These are phyloP conservation scores for Alopecurus myosuroides DNA, from an alignment of 176 grass and related monocot genomes.

Conservation along the genomic window DNA sequence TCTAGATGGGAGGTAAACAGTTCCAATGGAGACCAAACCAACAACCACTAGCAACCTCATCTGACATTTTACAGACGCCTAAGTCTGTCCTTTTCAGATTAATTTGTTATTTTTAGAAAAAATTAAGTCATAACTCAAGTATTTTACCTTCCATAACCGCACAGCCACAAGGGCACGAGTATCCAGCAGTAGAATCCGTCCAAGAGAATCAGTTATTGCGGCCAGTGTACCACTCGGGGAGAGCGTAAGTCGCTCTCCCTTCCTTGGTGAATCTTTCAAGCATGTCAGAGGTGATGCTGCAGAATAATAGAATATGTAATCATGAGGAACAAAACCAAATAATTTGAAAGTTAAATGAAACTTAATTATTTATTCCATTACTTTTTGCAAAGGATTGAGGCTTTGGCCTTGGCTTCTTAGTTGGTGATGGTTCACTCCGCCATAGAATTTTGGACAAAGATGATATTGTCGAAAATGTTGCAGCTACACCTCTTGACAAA, in stretches of 20 bases:
- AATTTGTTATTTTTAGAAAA: not conserved
- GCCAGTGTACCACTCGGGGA: constrained; percentile 92
- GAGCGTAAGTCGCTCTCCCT: constrained; percentile 82
- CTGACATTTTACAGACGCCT: not conserved
- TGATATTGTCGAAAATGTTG: constrained; percentile 86
- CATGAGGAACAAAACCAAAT: not conserved
- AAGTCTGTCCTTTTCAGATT: not conserved
- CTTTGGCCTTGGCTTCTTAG: constrained; percentile 70
- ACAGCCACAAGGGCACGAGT: constrained; percentile 93
- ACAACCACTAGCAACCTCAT: not conserved
- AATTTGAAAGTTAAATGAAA: constrained; percentile 22
- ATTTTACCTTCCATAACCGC: constrained; percentile 85
- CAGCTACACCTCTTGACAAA: constrained; percentile 84
- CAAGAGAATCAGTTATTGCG: constrained; percentile 94
- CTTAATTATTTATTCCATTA: constrained; percentile 27
- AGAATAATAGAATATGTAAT: constrained; percentile 37
- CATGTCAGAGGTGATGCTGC: constrained; percentile 86
- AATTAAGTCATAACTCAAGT: not conserved
- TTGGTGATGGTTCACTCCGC: constrained; percentile 59
- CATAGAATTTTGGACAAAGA: constrained; percentile 92
- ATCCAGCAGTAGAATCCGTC: constrained; percentile 81
- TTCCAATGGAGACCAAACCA: not conserved
- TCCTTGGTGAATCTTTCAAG: constrained; percentile 84
- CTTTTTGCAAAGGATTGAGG: constrained; percentile 94
- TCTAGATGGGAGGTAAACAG: not conserved